Conservation (phyloP, 2,329 filamentous ascomycete genomes). For the Cladosporium cucumerinum region DNA sequence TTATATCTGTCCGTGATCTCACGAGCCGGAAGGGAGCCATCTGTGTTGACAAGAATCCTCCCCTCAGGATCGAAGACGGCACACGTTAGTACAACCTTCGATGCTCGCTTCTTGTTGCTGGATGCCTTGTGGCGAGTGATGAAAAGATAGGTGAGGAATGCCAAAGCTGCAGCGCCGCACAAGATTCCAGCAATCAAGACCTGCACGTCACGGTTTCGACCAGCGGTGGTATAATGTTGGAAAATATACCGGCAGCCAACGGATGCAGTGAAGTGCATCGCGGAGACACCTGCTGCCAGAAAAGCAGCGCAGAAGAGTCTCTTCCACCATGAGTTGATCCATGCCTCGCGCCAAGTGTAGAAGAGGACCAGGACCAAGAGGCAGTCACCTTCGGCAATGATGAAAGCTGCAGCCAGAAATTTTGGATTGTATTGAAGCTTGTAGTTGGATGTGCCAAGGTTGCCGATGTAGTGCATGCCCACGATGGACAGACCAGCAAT, state of each 20-base stretch:
- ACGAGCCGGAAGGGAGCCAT: constrained; percentile 66
- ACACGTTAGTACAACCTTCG: constrained; percentile 54
- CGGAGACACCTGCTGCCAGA: constrained; percentile 71
- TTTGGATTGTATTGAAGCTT: constrained; percentile 56
- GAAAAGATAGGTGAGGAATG: constrained; percentile 36
- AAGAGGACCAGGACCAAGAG: constrained; percentile 69
- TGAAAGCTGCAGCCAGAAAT: constrained; percentile 64
- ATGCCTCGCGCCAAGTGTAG: constrained; percentile 71
- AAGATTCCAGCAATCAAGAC: constrained; percentile 71
- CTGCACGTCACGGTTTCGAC: constrained; percentile 54
- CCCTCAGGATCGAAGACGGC: constrained; percentile 67
- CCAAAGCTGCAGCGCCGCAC: constrained; percentile 40
- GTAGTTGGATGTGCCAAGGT: constrained; percentile 78
- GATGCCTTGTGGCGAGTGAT: constrained; percentile 38
- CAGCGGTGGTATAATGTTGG: constrained; percentile 42
- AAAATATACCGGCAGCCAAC: constrained; percentile 67
- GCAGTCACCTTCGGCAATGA: constrained; percentile 71
- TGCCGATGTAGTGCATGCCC: constrained; percentile 86
- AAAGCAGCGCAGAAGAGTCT: constrained; percentile 63
- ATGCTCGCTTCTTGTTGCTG: constrained; percentile 44
- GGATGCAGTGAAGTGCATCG: constrained; percentile 83
- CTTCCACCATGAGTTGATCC: constrained; percentile 78
- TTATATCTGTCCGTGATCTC: constrained; percentile 78
- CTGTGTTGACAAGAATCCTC: constrained; percentile 64
- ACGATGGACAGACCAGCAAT: constrained; percentile 73